Evolutionary conservation across 305 asterid genomes (phyloP).

Genomic region (Ilex paraguariensis): DNA sequence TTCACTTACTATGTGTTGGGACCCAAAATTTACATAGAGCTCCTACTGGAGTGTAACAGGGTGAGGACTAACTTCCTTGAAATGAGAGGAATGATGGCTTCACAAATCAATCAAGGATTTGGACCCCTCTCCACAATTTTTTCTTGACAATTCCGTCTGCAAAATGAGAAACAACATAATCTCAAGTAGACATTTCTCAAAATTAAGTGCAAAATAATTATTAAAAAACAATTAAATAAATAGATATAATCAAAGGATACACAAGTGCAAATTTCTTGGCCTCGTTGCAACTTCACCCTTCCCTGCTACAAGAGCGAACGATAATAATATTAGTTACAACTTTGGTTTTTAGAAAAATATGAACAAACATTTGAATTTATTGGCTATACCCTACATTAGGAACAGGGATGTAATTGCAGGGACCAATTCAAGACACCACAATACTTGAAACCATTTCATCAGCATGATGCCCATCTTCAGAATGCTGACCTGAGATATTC

Average conservation of each 20-base stretch:
- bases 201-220: not conserved
- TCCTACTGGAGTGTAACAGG: too few species aligned
- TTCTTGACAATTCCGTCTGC: not conserved
- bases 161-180: too few species aligned
- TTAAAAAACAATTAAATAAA: too few species aligned
- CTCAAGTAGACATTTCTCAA: not conserved
- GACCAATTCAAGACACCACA: not conserved
- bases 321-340: not conserved
- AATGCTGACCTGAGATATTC: conserved; percentile 12
- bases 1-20: too few species aligned
- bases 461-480: too few species aligned
- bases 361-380: not conserved
- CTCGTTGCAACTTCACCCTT: not conserved
- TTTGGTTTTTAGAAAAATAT: not conserved
- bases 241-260: not conserved
- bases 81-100: too few species aligned
- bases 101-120: too few species aligned
- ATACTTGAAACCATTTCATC: not conserved
- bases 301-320: not conserved
- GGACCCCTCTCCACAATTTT: not conserved
- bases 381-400: not conserved
- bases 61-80: too few species aligned
- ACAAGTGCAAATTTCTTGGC: not conserved
- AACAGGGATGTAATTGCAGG: not conserved
- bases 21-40: too few species aligned